Evolutionary conservation across 257 asterid species (phyloP), one percentile per base, ranked within the genome.

Genomic region (Solanum sitiens): DNA sequence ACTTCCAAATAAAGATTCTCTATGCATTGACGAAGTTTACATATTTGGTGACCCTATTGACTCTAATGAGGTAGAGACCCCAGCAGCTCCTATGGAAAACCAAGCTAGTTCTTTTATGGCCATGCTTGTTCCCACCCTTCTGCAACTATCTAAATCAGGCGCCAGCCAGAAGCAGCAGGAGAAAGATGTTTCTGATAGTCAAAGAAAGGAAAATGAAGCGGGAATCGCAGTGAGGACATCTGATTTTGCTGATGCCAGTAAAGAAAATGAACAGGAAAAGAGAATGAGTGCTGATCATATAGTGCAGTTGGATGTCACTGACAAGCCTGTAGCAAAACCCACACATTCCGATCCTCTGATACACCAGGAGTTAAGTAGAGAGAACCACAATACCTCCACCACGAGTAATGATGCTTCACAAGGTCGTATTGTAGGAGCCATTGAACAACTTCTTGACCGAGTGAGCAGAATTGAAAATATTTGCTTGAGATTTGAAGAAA

Each of bases 401-500:
- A 47, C 7, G 73, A 47, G 32, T 7, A 87, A 92, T 45, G 86
- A 50, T 82, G 83, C 23, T 35, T 47, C 85, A 84, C 92, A 89
- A 5, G 90, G 79, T 39, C 90, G 87, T 63, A 89, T 94, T 86
- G 98, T 94, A 90, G 91, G 89, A 85, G 88, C 94, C 83, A 86
- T 97, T 92, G 98, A 93, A 86, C 98, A 92, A 89, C 94, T 96
- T 68, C 88, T 93, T 89, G 91, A 94, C 88, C 94, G 98, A 86
- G 92, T 95, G 85, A 92, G 92, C 90, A 91, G 92, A 90, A 93
- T 97, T 86, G 99, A 97, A 91, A 98, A 95, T 91, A 89, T 92
- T 87, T 95, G 93, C 92, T 91, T 93, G 93, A 94, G 98, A 89
- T 94, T 97, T 67, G 99, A 97, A 91, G 98, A 94, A 90, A 94